These are phyloP conservation scores for Trypanosoma cruzi DNA, from an alignment of 208 protist genomes.

Conservation along the genomic window DNA sequence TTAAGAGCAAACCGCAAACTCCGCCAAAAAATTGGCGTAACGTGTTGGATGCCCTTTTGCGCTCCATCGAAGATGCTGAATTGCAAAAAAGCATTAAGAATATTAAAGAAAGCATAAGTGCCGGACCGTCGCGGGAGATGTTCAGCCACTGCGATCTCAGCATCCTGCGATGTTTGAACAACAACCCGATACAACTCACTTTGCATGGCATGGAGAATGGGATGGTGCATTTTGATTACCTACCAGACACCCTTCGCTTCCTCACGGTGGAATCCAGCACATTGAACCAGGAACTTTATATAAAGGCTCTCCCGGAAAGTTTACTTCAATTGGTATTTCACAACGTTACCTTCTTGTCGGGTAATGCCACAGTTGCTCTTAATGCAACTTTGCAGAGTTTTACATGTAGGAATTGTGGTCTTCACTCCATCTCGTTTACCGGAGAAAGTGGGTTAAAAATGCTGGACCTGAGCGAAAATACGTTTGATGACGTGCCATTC, in stretches of 20 bases:
- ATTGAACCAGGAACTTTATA: slow-evolving; percentile 8
- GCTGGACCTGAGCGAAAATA: slow-evolving; percentile 13
- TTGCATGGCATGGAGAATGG: slow-evolving; percentile 7
- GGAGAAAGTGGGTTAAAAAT: neutral
- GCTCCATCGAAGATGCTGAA: neutral
- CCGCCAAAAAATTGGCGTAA: neutral
- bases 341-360: neutral
- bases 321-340: slow-evolving; percentile 3
- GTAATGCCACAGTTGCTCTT: neutral
- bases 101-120: neutral
- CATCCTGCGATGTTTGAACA: neutral
- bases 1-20: neutral
- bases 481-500: neutral
- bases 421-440: slow-evolving; percentile 2
- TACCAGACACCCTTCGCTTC: slow-evolving; percentile 8
- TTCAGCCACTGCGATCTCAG: slow-evolving; percentile 16
- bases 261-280: slow-evolving; percentile 5
- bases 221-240: slow-evolving; percentile 3
- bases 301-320: neutral
- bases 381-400: neutral
- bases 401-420: slow-evolving; percentile 13
- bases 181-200: neutral
- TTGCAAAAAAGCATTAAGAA: neutral
- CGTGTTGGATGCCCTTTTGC: neutral
- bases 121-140: neutral